A percentile compares a stretch with the other conserved stretches of the same genome.
Evolutionary conservation across 2,329 filamentous ascomycete species (phyloP).

Genomic region (Aaosphaeria arxii): DNA sequence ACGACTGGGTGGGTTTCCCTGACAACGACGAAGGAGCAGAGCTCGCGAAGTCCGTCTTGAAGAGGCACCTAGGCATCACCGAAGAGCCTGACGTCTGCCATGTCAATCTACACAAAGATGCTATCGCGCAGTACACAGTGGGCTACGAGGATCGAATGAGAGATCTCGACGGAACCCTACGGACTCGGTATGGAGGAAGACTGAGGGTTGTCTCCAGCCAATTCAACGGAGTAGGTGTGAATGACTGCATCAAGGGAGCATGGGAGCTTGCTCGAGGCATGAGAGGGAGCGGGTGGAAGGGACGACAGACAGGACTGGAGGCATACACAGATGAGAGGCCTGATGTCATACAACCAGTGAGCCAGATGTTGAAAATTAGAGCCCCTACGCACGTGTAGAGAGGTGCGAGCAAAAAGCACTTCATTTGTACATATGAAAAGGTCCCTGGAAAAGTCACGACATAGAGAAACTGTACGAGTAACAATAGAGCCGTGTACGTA

Average conservation of each 20-base stretch:
- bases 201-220: constrained; percentile 59
- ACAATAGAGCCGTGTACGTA: too few species aligned
- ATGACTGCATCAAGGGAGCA: constrained; percentile 54
- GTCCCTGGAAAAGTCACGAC: too few species aligned
- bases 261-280: constrained; percentile 50
- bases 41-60: constrained; percentile 68
- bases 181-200: constrained; percentile 58
- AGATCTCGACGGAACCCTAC: constrained; percentile 51
- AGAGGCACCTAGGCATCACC: constrained; percentile 71
- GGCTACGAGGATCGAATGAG: constrained; percentile 68
- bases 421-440: too few species aligned
- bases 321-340: constrained; percentile 3
- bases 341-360: not conserved
- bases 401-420: too few species aligned
- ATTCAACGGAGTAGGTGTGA: constrained; percentile 48
- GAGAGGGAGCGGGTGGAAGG: constrained; percentile 26
- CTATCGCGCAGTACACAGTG: constrained; percentile 87
- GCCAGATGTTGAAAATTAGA: too few species aligned
- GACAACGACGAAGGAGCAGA: constrained; percentile 61
- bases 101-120: constrained; percentile 63
- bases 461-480: too few species aligned
- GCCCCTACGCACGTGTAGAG: too few species aligned
- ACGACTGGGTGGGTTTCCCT: constrained; percentile 61
- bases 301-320: constrained; percentile 24
- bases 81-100: constrained; percentile 60